These are phyloP conservation scores for Cryptococcus sp. DNA, from an alignment of 1,284 basidiomycete genomes.

Conservation along the genomic window DNA sequence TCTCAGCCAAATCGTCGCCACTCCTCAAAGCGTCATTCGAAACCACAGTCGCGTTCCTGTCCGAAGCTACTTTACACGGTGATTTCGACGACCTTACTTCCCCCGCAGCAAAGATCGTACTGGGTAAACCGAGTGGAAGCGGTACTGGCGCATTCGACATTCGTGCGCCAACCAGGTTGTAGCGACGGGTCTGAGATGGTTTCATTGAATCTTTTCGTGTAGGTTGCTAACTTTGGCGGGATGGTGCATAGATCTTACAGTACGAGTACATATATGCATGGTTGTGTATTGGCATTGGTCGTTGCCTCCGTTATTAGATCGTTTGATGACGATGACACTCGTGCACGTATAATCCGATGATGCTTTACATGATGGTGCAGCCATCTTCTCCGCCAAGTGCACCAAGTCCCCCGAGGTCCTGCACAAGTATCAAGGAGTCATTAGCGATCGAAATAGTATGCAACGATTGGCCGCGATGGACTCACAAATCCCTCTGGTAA, in stretches of 20 bases:
- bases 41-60: conserved; percentile 93
- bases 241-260: background rate
- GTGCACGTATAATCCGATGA: background rate
- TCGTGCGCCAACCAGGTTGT: conserved; percentile 38
- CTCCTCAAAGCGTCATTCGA: conserved; percentile 97
- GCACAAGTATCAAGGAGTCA: background rate
- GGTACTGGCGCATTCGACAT: conserved; percentile 87
- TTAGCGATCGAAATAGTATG: background rate
- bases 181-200: background rate
- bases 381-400: conserved; percentile 38
- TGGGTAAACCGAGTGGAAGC: conserved; percentile 77
- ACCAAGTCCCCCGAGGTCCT: conserved; percentile 48
- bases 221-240: background rate
- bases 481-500: conserved; percentile 73
- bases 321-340: background rate
- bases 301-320: background rate
- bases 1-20: conserved; percentile 86
- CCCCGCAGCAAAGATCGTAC: conserved; percentile 81
- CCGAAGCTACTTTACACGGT: conserved; percentile 89
- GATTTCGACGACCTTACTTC: conserved; percentile 90
- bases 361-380: conserved; percentile 43
- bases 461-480: conserved; percentile 2
- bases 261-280: conserved; percentile 6
- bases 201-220: too few species aligned
- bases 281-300: background rate